Percentiles rank a stretch among this genome's conserved stretches.
phyloP scores from a whole-genome alignment of 345 rosid genomes.

The Limnanthes douglasii region DNA sequence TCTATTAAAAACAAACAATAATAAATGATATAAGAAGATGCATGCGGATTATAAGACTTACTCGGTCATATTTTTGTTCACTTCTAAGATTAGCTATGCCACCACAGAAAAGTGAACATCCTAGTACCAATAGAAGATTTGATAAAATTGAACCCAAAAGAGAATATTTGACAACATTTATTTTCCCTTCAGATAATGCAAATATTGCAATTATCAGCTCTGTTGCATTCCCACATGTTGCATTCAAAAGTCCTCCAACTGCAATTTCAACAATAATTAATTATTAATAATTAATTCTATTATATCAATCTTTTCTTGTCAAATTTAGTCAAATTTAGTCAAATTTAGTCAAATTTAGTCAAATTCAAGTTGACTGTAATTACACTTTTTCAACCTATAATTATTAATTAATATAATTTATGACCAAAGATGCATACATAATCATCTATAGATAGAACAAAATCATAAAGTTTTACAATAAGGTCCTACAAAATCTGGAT shows the following conservation, averaged over 20 bases:
- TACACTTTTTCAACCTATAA: no score
- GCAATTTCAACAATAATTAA: constrained; percentile 4
- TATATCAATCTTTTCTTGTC: neutral
- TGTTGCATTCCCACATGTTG: constrained; percentile 92
- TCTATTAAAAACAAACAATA: no score
- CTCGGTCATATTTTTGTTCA: constrained; percentile 81
- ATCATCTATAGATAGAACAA: no score
- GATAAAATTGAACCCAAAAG: constrained; percentile 81
- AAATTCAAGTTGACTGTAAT: no score
- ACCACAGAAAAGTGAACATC: constrained; percentile 79
- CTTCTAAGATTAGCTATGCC: constrained; percentile 51
- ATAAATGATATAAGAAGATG: no score
- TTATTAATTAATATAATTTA: no score
- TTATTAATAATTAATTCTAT: neutral
- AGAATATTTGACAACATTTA: constrained; percentile 72
- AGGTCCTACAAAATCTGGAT: no score
- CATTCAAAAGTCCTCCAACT: constrained; percentile 91
- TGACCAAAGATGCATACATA: no score
- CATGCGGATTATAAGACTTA: no score
- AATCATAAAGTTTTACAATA: no score
- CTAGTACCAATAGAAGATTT: constrained; percentile 87
- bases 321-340: no score
- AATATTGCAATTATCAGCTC: constrained; percentile 80
- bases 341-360: no score
- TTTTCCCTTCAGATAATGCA: constrained; percentile 43